Evolutionary conservation across 2,329 filamentous ascomycete species (phyloP).

Genomic region (Elsinoe arachidis): DNA sequence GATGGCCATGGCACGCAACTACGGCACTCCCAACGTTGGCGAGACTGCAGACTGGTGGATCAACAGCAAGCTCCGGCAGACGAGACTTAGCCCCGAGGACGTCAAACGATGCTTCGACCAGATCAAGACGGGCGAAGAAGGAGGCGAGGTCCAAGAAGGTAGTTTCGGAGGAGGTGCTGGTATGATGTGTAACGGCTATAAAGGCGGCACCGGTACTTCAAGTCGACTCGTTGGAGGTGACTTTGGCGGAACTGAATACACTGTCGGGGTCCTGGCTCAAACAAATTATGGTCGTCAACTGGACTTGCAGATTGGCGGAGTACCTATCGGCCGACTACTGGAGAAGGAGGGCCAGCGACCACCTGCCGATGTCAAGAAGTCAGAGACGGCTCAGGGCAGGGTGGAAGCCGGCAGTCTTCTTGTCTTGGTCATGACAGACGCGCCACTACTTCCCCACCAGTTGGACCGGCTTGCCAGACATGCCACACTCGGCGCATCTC

Average conservation of each 20-base stretch:
- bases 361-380: neutral
- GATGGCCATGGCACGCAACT: conserved; percentile 16
- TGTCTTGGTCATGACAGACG: conserved; percentile 51
- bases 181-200: conserved; percentile 58
- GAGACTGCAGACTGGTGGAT: conserved; percentile 22
- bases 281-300: conserved; percentile 54
- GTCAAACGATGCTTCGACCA: conserved; percentile 58
- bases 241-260: conserved; percentile 39
- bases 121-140: conserved; percentile 53
- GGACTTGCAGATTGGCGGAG: conserved; percentile 51
- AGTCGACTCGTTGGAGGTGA: conserved; percentile 45
- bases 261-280: conserved; percentile 54
- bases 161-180: conserved; percentile 59
- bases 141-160: conserved; percentile 55
- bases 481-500: conserved; percentile 52
- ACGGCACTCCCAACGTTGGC: conserved; percentile 21
- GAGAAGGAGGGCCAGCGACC: conserved; percentile 36
- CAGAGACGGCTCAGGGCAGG: conserved; percentile 32
- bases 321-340: conserved; percentile 45
- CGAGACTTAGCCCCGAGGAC: conserved; percentile 33
- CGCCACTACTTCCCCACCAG: conserved; percentile 50
- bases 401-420: conserved; percentile 54
- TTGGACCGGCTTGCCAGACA: conserved; percentile 51
- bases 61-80: conserved; percentile 16
- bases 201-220: conserved; percentile 57